A percentile compares a stretch with the other conserved stretches of the same genome.
These are phyloP conservation scores for Misopates orontium DNA, from an alignment of 257 asterid genomes.

Conservation along the genomic window DNA sequence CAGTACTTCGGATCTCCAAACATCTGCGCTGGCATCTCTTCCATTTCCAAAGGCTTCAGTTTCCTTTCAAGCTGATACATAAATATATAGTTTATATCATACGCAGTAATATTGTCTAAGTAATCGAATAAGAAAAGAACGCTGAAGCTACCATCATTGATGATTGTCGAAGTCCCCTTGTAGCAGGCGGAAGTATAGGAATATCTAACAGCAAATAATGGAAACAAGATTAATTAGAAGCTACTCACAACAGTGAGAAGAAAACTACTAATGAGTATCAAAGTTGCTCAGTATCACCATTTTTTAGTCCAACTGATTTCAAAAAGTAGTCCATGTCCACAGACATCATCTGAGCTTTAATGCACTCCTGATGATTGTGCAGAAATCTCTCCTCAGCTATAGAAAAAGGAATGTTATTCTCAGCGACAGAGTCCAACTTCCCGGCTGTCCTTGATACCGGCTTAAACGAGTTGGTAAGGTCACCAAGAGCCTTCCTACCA, in stretches of 20 bases:
- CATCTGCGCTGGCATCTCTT: constrained; percentile 44
- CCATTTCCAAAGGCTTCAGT: constrained; percentile 42
- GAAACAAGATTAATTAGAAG: constrained; percentile 1
- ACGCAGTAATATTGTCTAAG: not conserved
- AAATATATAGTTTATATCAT: constrained; percentile 1
- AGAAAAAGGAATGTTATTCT: constrained; percentile 30
- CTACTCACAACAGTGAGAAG: constrained; percentile 2
- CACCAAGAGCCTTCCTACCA: constrained; percentile 73
- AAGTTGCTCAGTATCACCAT: constrained; percentile 35
- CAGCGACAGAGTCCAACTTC: constrained; percentile 45
- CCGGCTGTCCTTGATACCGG: constrained; percentile 36
- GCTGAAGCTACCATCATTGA: constrained; percentile 42
- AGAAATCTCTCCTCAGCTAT: constrained; percentile 59
- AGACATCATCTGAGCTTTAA: constrained; percentile 51
- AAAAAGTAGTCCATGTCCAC: constrained; percentile 54
- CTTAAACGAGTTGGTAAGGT: constrained; percentile 73
- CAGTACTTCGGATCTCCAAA: constrained; percentile 25
- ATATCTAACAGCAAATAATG: constrained; percentile 28
- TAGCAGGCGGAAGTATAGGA: constrained; percentile 29
- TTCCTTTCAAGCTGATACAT: constrained; percentile 35
- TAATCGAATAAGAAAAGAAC: constrained; percentile 9
- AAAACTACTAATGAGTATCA: not conserved
- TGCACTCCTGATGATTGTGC: constrained; percentile 80
- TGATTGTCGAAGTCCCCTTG: constrained; percentile 33
- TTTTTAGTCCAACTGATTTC: constrained; percentile 66